These are phyloP conservation scores for Kingdonia uniflora DNA, from an alignment of 164 flowering plant genomes.

Conservation along the genomic window DNA sequence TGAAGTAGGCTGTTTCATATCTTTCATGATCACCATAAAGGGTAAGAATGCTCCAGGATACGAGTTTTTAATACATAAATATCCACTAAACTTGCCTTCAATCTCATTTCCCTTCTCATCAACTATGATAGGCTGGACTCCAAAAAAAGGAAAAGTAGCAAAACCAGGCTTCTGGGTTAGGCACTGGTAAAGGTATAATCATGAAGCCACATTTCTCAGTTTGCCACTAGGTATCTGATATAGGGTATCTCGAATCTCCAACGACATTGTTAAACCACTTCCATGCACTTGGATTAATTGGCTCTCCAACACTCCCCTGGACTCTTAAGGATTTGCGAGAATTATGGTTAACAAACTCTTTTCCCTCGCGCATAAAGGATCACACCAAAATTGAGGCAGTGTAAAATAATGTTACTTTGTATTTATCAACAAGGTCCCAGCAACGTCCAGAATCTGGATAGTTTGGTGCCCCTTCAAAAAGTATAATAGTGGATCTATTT, in stretches of 20 bases:
- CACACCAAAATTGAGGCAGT: conserved; percentile 97
- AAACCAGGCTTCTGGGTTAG: conserved; percentile 99
- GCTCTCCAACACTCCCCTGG: conserved; percentile 98
- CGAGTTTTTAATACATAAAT: too few species aligned
- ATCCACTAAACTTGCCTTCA: conserved; percentile 95
- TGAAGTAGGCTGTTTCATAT: too few species aligned
- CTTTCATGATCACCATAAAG: too few species aligned
- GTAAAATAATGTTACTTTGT: conserved; percentile 84
- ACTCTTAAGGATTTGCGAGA: conserved; percentile 93
- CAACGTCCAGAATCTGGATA: conserved; percentile 86
- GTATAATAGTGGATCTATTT: conserved; percentile 82
- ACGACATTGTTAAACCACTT: conserved; percentile 97
- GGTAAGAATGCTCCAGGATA: too few species aligned
- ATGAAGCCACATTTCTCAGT: conserved; percentile 97
- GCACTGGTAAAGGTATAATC: conserved; percentile 97
- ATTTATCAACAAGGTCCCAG: conserved; percentile 99
- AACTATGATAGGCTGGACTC: conserved; percentile 92
- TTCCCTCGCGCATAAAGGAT: conserved; percentile 93
- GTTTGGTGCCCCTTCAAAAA: too few species aligned
- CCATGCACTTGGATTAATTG: conserved; percentile 99
- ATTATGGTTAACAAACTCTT: conserved; percentile 71
- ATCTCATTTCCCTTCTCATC: too few species aligned
- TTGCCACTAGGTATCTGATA: conserved; percentile 99
- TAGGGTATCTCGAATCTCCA: conserved; percentile 90
- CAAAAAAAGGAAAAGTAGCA: conserved; percentile 98